Conservation (phyloP, 257 asterid genomes). For the Euphrasia confusa region DNA sequence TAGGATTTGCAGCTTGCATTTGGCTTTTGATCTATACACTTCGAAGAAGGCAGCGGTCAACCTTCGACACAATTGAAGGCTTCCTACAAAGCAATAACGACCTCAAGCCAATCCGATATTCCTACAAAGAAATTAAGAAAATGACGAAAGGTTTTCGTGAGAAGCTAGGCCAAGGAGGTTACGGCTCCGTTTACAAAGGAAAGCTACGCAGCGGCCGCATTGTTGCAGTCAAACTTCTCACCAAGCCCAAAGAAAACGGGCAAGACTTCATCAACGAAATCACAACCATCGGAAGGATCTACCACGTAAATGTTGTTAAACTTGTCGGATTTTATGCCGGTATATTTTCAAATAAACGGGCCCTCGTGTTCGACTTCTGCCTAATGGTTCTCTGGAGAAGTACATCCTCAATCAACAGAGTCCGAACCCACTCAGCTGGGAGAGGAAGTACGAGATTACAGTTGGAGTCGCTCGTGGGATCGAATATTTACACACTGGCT, state of each 20-base stretch:
- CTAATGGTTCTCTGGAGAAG: slow-evolving; percentile 17
- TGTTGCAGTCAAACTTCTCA: slow-evolving; percentile 31
- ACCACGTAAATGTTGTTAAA: slow-evolving; percentile 21
- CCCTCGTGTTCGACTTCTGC: slow-evolving; percentile 21
- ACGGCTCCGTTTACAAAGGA: slow-evolving; percentile 31
- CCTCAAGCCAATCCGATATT: slow-evolving; percentile 29
- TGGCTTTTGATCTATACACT: slow-evolving; percentile 19
- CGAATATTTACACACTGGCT: slow-evolving; percentile 29
- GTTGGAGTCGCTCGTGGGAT: slow-evolving; percentile 34
- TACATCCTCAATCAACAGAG: slow-evolving; percentile 1
- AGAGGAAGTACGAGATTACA: slow-evolving; percentile 25
- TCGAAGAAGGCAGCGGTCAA: slow-evolving; percentile 25
- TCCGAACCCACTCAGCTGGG: slow-evolving; percentile 23
- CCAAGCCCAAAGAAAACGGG: slow-evolving; percentile 10
- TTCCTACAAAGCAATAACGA: slow-evolving; percentile 22
- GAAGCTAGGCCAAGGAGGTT: slow-evolving; percentile 34
- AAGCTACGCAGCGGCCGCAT: slow-evolving; percentile 29
- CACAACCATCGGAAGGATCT: slow-evolving; percentile 24
- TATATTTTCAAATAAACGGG: slow-evolving; percentile 1
- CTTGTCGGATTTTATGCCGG: slow-evolving; percentile 25
- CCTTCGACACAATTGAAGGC: slow-evolving; percentile 20
- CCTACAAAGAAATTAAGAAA: slow-evolving; percentile 27
- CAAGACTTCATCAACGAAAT: slow-evolving; percentile 38
- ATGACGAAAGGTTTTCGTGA: slow-evolving; percentile 25
- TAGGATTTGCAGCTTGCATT: neutral